Percentiles rank a stretch among this genome's conserved stretches.
These are phyloP conservation scores for Orbilia blumenaviensis DNA, from an alignment of 2,329 filamentous ascomycete genomes.

Conservation along the genomic window DNA sequence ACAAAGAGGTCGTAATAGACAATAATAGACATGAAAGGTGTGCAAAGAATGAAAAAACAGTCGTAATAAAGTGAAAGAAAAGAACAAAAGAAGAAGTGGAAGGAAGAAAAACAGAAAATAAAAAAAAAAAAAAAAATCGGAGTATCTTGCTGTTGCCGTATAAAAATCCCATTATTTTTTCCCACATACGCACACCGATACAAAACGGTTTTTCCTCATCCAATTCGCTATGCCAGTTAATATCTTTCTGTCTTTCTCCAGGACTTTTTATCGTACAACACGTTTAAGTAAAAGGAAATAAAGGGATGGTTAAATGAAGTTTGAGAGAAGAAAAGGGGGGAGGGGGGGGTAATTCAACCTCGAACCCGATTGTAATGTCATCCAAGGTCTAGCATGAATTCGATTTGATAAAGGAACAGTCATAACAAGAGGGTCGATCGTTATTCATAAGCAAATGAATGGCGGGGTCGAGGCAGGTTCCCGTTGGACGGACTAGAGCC, in stretches of 20 bases:
- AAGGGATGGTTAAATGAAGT: slow-evolving; percentile 11
- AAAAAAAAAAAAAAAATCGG: slow-evolving; percentile 15
- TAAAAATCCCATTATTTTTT: slow-evolving; percentile 52
- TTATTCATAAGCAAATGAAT: slow-evolving; percentile 10
- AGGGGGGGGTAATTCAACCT: not conserved
- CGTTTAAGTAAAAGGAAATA: slow-evolving; percentile 36
- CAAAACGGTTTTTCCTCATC: slow-evolving; percentile 49
- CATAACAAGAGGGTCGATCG: not conserved
- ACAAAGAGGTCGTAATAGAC: not conserved
- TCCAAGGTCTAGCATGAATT: not conserved
- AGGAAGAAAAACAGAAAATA: too few species aligned
- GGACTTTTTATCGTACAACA: slow-evolving; percentile 55
- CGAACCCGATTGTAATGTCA: not conserved
- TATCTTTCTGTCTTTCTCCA: slow-evolving; percentile 52
- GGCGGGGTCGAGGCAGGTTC: not conserved
- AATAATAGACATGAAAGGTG: not conserved
- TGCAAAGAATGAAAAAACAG: not conserved
- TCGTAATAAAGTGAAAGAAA: not conserved
- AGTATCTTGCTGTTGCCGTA: slow-evolving; percentile 54
- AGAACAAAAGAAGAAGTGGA: too few species aligned
- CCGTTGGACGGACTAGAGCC: not conserved
- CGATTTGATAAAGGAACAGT: not conserved
- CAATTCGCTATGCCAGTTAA: slow-evolving; percentile 41
- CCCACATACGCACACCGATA: slow-evolving; percentile 28
- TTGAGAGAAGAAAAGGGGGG: not conserved